Evolutionary conservation across 179 eudicot species (phyloP), one percentile per base, ranked within the genome.

Genomic region (Silene vulgaris): DNA sequence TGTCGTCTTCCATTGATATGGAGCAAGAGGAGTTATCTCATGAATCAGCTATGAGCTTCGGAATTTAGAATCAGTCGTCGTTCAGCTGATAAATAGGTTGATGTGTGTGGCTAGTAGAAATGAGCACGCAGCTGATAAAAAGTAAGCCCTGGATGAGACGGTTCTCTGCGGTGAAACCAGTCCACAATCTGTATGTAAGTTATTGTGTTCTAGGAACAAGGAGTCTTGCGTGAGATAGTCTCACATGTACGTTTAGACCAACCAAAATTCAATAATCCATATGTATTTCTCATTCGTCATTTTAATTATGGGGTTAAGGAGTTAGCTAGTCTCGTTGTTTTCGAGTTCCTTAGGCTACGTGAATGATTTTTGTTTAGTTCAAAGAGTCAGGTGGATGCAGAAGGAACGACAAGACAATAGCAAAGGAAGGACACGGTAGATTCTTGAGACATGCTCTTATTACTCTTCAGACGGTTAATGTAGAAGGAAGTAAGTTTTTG

Each of bases 401-500:
- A 79, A 32, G 75, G 16, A 71, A 71, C 2, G 65, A 70, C 4
- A 65, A 63, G 19, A 61, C 62, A 11, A 23, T 71, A 65, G 66
- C 73, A 26, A 76, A 77, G 75, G 78, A 74, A 80, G 78, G 64
- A 59, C 73, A 76, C 8, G 57, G 72, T 74, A 69, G 78, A 81
- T 78, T 78, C 76, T 45, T 74, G 26, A 28, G 40, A 74, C 75
- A 59, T 8, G 71, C 78, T n/a, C 23, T 81, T 50, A 77, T 50
- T 8, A 60, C 73, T 30, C 78, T 81, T 65, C 71, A 74, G 23
- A 77, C 77, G 66, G 84, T 75, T 57, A 57, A 76, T 79, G 64
- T 16, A 4, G 75, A 79, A 65, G 72, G 82, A 23, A 45, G 81
- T 21, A 74, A 37, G 76, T n/a, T 80, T 66, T 20, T 76, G 69